These are phyloP conservation scores for Saksenaea oblongispora DNA, from an alignment of 371 early-diverging fungal genomes.

Conservation along the genomic window DNA sequence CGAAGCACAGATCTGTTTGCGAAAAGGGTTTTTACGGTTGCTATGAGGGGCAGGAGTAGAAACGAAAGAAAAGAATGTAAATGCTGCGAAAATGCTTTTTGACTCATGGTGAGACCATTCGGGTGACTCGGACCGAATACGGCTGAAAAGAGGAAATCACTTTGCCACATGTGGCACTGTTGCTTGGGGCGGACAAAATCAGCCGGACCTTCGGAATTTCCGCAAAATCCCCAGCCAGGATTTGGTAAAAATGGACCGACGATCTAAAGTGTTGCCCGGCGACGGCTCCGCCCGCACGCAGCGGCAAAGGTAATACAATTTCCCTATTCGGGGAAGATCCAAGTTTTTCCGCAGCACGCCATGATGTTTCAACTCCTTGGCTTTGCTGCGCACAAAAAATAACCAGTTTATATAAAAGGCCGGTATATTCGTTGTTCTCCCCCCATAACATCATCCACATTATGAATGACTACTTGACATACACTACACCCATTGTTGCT, in stretches of 20 bases:
- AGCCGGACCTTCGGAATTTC: neutral
- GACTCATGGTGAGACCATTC: neutral
- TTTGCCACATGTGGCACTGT: constrained; percentile 6
- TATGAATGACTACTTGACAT: constrained; percentile 1
- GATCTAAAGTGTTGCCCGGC: neutral
- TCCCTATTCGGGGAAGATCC: neutral
- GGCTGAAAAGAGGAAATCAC: neutral
- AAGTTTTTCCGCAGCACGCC: constrained; percentile 1
- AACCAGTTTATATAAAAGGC: neutral
- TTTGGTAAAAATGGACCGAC: neutral
- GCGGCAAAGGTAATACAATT: neutral
- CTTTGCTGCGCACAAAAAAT: constrained; percentile 2
- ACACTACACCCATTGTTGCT: neutral
- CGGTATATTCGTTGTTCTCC: neutral
- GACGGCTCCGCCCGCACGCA: neutral
- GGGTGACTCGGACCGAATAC: constrained; percentile 1
- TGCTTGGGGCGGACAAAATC: neutral
- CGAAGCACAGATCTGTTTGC: constrained; percentile 4
- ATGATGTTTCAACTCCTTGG: constrained; percentile 4
- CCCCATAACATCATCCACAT: neutral
- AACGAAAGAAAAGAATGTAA: neutral
- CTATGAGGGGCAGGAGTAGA: neutral
- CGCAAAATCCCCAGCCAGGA: neutral
- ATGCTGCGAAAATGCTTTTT: neutral
- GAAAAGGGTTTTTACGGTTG: neutral